A percentile compares a stretch with the other conserved stretches of the same genome.
phyloP scores from a whole-genome alignment of 371 early-diverging fungal genomes.

The Lichtheimia ramosa region DNA sequence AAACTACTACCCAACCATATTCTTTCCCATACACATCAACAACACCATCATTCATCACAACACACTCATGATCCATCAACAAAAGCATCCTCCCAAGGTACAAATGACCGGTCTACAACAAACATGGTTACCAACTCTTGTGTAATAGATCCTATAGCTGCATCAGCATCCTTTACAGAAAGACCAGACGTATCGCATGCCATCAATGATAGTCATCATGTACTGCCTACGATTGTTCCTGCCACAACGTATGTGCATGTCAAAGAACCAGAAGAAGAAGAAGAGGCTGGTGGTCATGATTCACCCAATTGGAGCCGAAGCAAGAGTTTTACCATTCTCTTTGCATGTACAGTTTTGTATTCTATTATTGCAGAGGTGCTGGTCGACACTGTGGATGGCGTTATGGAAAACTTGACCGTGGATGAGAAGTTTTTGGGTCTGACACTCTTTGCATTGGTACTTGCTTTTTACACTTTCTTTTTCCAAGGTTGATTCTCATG shows the following conservation, averaged over 20 bases:
- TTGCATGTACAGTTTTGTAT: conserved; percentile 84
- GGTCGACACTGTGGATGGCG: conserved; percentile 76
- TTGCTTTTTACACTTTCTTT: background rate
- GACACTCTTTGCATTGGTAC: conserved; percentile 88
- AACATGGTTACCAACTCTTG: too few species aligned
- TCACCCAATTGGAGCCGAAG: conserved; percentile 90
- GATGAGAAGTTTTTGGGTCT: conserved; percentile 90
- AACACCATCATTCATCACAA: background rate
- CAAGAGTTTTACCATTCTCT: conserved; percentile 79
- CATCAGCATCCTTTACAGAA: too few species aligned
- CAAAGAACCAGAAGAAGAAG: conserved; percentile 57
- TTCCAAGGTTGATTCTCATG: too few species aligned
- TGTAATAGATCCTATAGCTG: too few species aligned
- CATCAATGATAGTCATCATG: too few species aligned
- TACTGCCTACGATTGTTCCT: too few species aligned
- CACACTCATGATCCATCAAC: too few species aligned
- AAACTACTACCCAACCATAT: conserved; percentile 42
- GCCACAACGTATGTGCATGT: conserved; percentile 23
- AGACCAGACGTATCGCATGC: too few species aligned
- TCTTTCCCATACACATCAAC: conserved; percentile 36
- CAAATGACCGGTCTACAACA: too few species aligned
- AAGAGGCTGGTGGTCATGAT: conserved; percentile 81
- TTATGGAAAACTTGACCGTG: conserved; percentile 63
- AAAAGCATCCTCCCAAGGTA: background rate
- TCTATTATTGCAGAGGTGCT: conserved; percentile 87